Evolutionary conservation across 108 stramenopile species (phyloP).

Genomic region (Nannochloropsis oceanica): DNA sequence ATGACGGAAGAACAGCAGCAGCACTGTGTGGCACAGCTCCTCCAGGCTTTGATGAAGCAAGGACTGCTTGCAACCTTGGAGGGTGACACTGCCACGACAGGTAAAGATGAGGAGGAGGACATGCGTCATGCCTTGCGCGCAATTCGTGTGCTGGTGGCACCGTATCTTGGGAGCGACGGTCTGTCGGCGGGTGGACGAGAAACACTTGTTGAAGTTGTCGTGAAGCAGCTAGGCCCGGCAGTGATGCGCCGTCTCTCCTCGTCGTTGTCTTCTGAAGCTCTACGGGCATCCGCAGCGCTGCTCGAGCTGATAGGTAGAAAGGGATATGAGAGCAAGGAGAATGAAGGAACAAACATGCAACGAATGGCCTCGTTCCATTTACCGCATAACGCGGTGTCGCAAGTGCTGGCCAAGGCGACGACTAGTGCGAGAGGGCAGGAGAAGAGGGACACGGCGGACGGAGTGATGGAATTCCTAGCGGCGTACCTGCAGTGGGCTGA

Average conservation of each 20-base stretch:
- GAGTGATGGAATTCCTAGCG: neutral
- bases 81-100: neutral
- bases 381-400: neutral
- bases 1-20: neutral
- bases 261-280: neutral
- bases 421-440: too few species aligned
- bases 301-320: neutral
- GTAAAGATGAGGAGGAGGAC: neutral
- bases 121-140: neutral
- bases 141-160: neutral
- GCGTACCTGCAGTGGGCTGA: neutral
- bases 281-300: neutral
- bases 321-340: neutral
- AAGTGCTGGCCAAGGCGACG: neutral
- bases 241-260: neutral
- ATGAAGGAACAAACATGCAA: neutral
- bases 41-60: neutral
- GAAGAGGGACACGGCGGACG: too few species aligned
- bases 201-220: neutral
- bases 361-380: neutral
- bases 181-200: neutral
- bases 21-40: neutral
- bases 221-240: neutral
- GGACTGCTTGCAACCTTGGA: neutral
- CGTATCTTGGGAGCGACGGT: neutral